Base-by-base conservation (phyloP, 2,329 filamentous ascomycete genomes). In the Xylaria sp. region DNA sequence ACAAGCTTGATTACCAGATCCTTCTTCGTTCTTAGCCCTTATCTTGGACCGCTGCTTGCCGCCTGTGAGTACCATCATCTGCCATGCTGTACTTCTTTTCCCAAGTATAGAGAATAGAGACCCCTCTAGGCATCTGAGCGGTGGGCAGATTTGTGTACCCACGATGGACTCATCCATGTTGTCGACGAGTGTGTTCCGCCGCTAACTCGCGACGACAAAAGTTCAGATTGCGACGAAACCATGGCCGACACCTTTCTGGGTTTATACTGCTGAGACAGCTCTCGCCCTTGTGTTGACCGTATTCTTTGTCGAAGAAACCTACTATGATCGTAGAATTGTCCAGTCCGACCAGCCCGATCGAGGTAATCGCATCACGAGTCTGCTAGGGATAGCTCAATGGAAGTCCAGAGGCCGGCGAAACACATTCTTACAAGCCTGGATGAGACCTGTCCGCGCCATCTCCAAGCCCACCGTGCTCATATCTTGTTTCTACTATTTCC, bases 191-290 rank as follows among this genome's bases (percentile, higher is more conserved):
- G 2, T 0, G 4, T 57, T 10, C 9, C 39, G 7, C 18, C 33
- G 33, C 28, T 52, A 9, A 60, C 39, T 51, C 31, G 2, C 23
- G 15, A 13, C 39, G 15, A 55, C 33, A 20, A 39, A 41, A 67
- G 65, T 88, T 72, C 84, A 87, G 71, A 80, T 86, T 41, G 80
- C 80, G 13, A 82, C 80, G 3, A 73, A 82, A 55, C 76, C 78
- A 12, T 86, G 84, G 85, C 79, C 81, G 15, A 80, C 81, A 15
- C 80, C 81, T 0, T 86, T 86, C 70, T 85, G 85, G 82, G 79
- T 86, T 1, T 83, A 81, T 73, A 82, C 82, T 2, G 81, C 80
- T 15, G 77, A 82, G 66, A 81, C 79, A 1, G 80, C 72, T 0
- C 70, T 82, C 3, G 78, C 77, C 33, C 72, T 86, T 20, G 68